Evolutionary conservation across 495 filamentous ascomycete species (phyloP), one percentile per base, ranked within the genome.

Genomic region (Tuber melanosporum): DNA sequence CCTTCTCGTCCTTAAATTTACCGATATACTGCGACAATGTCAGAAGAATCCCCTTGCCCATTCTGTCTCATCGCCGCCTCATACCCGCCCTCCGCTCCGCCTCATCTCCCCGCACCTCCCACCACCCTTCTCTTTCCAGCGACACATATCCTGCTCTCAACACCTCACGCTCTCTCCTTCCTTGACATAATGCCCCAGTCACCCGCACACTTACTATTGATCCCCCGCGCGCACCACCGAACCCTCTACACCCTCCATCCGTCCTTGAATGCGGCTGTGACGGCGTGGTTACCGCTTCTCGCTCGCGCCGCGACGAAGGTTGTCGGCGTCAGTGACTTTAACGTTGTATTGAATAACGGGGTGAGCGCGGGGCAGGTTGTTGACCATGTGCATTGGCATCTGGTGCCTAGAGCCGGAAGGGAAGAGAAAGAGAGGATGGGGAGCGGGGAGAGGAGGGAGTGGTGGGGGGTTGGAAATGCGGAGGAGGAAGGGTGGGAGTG

Each of bases 261-360:
- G 1, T 32, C 45, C 49, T 45, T 41, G 26, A 78, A 62, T n/a
- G 74, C 66, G 75, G 75, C 45, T 7, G 86, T 93, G 41, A 91
- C 91, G 6, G 85, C 85, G 76, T 94, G 91, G 90, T 86, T 97
- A 26, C 92, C 92, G 43, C 80, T 94, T 19, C 81, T 97, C 36
- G 92, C 92, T 1, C 86, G 90, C 8, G 92, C 92, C 0, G 88
- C 95, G 22, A 89, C 88, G 71, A 87, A 86, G 26, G 88, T 88
- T 0, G 89, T 87, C 20, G 89, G 89, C 10, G 89, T 93, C 45
- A 87, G 86, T 26, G 92, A 94, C 85, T 95, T 92, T 91, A 98
- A 98, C 85, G 88, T 97, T 36, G 92, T 97, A 77, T 94, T 97
- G 86, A 98, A 98, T 85, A 98, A 97, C 84, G 90, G 94, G 3